A percentile compares a stretch with the other conserved stretches of the same genome.
phyloP scores from a whole-genome alignment of 305 asterid genomes.

The Fraxinus angustifolia region DNA sequence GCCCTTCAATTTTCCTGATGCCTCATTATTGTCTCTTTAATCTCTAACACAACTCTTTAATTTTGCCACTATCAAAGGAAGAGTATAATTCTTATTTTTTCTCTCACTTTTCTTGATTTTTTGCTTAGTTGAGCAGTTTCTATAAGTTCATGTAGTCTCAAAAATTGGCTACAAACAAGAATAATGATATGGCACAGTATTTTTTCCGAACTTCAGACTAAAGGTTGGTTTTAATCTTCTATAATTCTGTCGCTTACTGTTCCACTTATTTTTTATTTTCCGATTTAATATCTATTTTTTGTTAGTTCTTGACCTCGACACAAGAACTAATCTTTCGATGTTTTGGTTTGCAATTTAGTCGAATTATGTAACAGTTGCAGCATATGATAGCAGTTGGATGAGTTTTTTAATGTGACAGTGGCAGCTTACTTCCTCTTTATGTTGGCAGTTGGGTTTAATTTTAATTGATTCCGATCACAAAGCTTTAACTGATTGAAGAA shows the following conservation, averaged over 20 bases:
- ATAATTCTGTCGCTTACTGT: not conserved
- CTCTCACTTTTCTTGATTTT: not conserved
- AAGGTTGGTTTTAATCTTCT: not conserved
- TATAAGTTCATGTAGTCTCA: not conserved
- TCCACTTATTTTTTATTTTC: not conserved
- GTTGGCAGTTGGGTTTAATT: not conserved
- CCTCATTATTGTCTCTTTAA: not conserved
- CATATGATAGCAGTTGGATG: not conserved
- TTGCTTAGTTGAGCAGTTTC: slow-evolving; percentile 54
- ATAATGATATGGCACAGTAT: not conserved
- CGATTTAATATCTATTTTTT: not conserved
- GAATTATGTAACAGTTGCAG: not conserved
- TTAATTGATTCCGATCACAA: not conserved
- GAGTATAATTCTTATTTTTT: not conserved
- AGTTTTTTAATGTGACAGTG: not conserved
- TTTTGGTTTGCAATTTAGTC: not conserved
- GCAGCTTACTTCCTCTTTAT: not conserved
- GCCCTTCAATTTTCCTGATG: not conserved
- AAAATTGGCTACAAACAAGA: not conserved
- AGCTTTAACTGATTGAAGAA: not conserved
- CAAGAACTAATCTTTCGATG: not conserved
- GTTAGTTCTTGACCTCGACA: not conserved
- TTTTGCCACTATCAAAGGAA: not conserved
- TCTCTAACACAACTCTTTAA: not conserved
- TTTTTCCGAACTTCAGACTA: not conserved